These are phyloP conservation scores for Pseudocohnilembus persalinus DNA, from an alignment of 169 alveolate species.

Conservation along the genomic window DNA sequence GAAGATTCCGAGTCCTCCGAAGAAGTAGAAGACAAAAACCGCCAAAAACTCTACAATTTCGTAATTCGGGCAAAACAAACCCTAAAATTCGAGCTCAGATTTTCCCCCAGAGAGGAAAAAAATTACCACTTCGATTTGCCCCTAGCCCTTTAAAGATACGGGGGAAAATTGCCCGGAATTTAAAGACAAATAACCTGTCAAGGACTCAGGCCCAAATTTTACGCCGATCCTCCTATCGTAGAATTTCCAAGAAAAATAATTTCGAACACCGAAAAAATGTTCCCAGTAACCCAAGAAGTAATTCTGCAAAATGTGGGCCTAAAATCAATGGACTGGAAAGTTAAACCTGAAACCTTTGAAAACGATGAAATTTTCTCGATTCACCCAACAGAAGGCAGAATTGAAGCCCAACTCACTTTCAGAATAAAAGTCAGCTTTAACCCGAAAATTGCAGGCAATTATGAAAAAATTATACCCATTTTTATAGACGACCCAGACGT, in stretches of 20 bases:
- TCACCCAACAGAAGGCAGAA: constrained; percentile 78
- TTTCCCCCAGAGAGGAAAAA: constrained; percentile 74
- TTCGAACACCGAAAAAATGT: constrained; percentile 77
- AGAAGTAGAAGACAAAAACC: constrained; percentile 60
- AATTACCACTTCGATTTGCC: constrained; percentile 76
- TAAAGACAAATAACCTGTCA: constrained; percentile 71
- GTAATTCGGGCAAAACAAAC: constrained; percentile 56
- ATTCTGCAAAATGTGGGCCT: constrained; percentile 80
- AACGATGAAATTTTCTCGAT: constrained; percentile 70
- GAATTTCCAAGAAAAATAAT: constrained; percentile 79
- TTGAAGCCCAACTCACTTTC: constrained; percentile 76
- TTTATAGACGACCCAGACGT: constrained; percentile 55
- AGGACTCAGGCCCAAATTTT: constrained; percentile 80
- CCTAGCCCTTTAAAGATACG: constrained; percentile 61
- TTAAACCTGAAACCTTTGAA: constrained; percentile 61
- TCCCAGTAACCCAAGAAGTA: constrained; percentile 71
- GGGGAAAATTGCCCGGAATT: constrained; percentile 56
- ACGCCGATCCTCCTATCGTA: constrained; percentile 62
- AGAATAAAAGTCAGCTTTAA: constrained; percentile 81
- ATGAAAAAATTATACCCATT: constrained; percentile 75
- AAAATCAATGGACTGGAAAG: constrained; percentile 65
- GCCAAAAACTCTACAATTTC: constrained; percentile 52
- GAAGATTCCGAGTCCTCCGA: constrained; percentile 62
- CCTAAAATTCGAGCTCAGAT: constrained; percentile 63
- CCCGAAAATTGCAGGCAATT: constrained; percentile 84